Percentiles rank a stretch among this genome's conserved stretches.
phyloP scores from a whole-genome alignment of 2,329 filamentous ascomycete species.

The Cercospora zeae-maydis region DNA sequence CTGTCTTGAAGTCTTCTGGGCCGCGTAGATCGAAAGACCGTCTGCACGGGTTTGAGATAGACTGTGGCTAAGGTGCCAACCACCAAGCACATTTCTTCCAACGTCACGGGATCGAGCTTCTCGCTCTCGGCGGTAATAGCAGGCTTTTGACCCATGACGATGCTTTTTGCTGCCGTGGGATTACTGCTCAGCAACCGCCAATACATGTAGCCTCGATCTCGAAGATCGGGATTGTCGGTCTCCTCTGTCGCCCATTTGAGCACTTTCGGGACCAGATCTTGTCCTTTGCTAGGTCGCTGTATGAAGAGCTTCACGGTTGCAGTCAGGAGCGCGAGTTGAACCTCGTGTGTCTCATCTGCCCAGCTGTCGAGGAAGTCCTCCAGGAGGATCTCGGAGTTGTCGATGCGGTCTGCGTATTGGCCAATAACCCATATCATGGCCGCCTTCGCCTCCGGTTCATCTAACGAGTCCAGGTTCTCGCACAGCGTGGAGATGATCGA shows the following conservation, averaged over 20 bases:
- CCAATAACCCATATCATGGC: constrained; percentile 99
- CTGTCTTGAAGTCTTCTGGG: constrained; percentile 75
- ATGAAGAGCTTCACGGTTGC: constrained; percentile 98
- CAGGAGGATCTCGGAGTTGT: constrained; percentile 88
- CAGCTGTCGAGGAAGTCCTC: constrained; percentile 96
- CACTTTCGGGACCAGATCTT: constrained; percentile 88
- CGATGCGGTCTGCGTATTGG: constrained; percentile 94
- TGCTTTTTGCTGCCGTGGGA: constrained; percentile 75
- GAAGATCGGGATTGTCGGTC: constrained; percentile 96
- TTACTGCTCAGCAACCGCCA: constrained; percentile 94
- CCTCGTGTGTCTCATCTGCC: constrained; percentile 89
- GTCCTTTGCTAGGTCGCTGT: constrained; percentile 89
- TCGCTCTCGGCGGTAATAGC: constrained; percentile 95
- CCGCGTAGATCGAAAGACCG: constrained; percentile 87
- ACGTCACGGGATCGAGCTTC: constrained; percentile 80
- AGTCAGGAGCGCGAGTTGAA: constrained; percentile 89
- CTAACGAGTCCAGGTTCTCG: constrained; percentile 91
- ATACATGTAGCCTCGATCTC: constrained; percentile 98
- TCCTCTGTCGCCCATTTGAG: constrained; percentile 98
- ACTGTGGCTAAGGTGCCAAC: constrained; percentile 95
- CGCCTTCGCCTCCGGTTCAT: constrained; percentile 96
- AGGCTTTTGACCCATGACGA: constrained; percentile 97
- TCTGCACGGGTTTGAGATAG: constrained; percentile 95
- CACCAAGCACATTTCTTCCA: constrained; percentile 96
- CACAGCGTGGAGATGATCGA: constrained; percentile 94